Conservation (phyloP, 2,329 filamentous ascomycete species). For the Ophiostoma quercus region DNA sequence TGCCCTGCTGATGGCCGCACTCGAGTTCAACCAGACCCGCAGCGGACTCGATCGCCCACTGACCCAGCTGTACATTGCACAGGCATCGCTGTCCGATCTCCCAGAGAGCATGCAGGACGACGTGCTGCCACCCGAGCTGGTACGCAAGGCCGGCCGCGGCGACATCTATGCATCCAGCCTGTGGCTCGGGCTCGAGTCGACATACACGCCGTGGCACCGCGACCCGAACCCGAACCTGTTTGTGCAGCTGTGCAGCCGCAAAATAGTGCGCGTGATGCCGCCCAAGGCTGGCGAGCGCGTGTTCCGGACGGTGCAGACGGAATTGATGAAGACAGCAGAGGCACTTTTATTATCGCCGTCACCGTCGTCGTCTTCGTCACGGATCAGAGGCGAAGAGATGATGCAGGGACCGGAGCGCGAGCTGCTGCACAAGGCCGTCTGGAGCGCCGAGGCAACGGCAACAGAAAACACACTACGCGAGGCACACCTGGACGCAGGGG, state of each 20-base stretch:
- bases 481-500: constrained; percentile 56
- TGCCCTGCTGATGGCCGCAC: constrained; percentile 55
- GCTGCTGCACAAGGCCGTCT: constrained; percentile 63
- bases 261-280: constrained; percentile 65
- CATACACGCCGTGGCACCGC: constrained; percentile 82
- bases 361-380: constrained; percentile 34
- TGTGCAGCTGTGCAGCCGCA: constrained; percentile 69
- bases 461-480: constrained; percentile 39
- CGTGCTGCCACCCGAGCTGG: constrained; percentile 61
- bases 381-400: constrained; percentile 77
- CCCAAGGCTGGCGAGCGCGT: constrained; percentile 59
- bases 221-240: constrained; percentile 95
- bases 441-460: constrained; percentile 41
- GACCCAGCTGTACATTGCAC: constrained; percentile 73
- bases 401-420: constrained; percentile 73
- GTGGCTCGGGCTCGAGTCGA: constrained; percentile 83
- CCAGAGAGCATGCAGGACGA: constrained; percentile 59
- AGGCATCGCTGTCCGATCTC: constrained; percentile 66
- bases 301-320: constrained; percentile 50
- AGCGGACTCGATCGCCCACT: constrained; percentile 15
- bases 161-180: constrained; percentile 84
- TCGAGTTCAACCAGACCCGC: constrained; percentile 42
- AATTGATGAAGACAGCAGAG: constrained; percentile 34
- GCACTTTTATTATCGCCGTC: neutral
- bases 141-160: constrained; percentile 51